Evolutionary conservation across 352 stramenopile genomes (phyloP).

Genomic region (Globisporangium perplexum): DNA sequence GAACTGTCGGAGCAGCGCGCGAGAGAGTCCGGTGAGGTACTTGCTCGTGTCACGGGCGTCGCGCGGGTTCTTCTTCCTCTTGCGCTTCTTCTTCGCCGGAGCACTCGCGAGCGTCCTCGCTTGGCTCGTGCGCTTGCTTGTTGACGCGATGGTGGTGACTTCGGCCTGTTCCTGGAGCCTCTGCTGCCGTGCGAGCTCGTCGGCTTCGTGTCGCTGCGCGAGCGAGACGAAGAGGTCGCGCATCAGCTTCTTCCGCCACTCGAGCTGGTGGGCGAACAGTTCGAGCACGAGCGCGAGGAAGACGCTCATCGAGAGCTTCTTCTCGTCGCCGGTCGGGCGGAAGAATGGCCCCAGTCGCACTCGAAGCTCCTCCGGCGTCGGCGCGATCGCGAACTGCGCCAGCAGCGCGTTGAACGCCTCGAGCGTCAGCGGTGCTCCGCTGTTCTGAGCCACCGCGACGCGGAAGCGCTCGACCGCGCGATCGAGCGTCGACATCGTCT

Average conservation of each 20-base stretch:
- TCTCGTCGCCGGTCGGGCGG: slow-evolving; percentile 44
- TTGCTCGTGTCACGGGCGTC: slow-evolving; percentile 12
- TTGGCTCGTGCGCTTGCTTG: background rate
- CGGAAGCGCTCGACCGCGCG: slow-evolving; percentile 17
- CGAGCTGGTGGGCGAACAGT: slow-evolving; percentile 33
- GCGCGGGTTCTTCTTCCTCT: slow-evolving; percentile 22
- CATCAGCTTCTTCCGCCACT: slow-evolving; percentile 41
- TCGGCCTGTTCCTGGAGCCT: slow-evolving; percentile 11
- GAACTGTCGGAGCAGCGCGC: slow-evolving; percentile 28
- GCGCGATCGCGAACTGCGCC: slow-evolving; percentile 25
- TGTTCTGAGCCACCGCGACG: slow-evolving; percentile 22
- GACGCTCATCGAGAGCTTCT: slow-evolving; percentile 40
- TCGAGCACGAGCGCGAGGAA: slow-evolving; percentile 44
- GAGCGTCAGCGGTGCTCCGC: slow-evolving; percentile 30
- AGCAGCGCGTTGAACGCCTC: slow-evolving; percentile 52
- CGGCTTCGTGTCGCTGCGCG: slow-evolving; percentile 19
- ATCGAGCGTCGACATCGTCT: slow-evolving; percentile 2
- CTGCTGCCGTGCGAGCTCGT: slow-evolving; percentile 7
- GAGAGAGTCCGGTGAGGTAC: slow-evolving; percentile 38
- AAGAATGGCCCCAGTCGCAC: slow-evolving; percentile 41
- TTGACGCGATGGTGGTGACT: background rate
- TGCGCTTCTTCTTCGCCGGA: slow-evolving; percentile 11
- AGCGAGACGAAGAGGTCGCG: slow-evolving; percentile 39
- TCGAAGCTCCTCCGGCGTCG: slow-evolving; percentile 24
- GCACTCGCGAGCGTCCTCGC: slow-evolving; percentile 2